Evolutionary conservation across 2,329 filamentous ascomycete genomes (phyloP).

Genomic region (Capronia epimyces): DNA sequence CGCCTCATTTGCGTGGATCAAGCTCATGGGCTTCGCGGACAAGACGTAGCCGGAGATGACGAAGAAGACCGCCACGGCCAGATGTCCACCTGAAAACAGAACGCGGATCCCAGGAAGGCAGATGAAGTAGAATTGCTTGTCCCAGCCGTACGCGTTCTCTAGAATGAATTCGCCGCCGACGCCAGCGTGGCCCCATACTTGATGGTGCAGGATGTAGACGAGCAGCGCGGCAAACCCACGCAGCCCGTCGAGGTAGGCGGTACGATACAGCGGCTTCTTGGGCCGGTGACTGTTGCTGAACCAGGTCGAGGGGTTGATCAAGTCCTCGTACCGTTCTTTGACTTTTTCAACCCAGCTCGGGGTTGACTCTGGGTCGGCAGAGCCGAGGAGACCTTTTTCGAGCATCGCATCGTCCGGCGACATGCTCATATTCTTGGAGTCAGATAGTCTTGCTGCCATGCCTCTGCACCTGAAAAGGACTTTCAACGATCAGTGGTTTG

Average conservation of each 20-base stretch:
- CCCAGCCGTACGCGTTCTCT: constrained; percentile 51
- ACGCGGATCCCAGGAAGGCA: constrained; percentile 54
- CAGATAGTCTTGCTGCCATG: not conserved
- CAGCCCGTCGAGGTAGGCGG: constrained; percentile 61
- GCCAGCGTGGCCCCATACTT: constrained; percentile 52
- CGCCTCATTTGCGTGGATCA: constrained; percentile 40
- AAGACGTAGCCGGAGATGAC: constrained; percentile 46
- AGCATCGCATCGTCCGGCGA: not conserved
- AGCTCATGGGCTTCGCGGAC: constrained; percentile 39
- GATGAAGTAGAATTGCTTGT: constrained; percentile 46
- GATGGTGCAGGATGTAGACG: constrained; percentile 60
- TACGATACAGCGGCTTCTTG: constrained; percentile 29
- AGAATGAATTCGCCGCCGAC: constrained; percentile 38
- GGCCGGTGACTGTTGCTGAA: not conserved
- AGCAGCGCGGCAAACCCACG: constrained; percentile 62
- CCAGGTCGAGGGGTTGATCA: not conserved
- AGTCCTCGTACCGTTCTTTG: not conserved
- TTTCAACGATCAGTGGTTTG: too few species aligned
- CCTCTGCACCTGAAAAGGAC: not conserved
- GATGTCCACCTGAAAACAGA: constrained; percentile 52
- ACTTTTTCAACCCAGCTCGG: not conserved
- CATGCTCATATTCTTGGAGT: not conserved
- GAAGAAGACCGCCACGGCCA: constrained; percentile 43
- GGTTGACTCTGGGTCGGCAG: not conserved
- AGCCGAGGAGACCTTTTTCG: not conserved